Base-by-base conservation (phyloP, 2,329 filamentous ascomycete genomes). In the Corniculantispora saksenae region DNA sequence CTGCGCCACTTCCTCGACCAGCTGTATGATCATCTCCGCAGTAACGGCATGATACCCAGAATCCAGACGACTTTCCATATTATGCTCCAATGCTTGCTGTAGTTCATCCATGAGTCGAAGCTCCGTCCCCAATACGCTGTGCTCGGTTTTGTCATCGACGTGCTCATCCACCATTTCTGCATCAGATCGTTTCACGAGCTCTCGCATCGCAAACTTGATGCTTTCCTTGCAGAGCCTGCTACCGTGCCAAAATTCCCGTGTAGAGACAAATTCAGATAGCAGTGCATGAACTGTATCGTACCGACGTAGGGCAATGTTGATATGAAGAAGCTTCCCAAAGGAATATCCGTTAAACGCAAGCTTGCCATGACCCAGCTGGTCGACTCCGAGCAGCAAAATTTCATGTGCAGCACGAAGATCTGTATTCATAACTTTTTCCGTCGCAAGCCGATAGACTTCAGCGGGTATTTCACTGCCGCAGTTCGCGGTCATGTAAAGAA, bases 131-230 rank as follows among this genome's bases (percentile, higher is more conserved):
- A 29, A 19, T 23, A 38, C 12, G 13, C 48, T 12, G 19, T 48
- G 23, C 4, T 13, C 35, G 12, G 35, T 48, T 19, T 58, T 47
- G n/a, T 57, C 64, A 19, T 56, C 35, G 13, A 55, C 51, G 21
- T 61, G 66, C 15, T 68, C 55, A 19, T 65, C 69, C 5, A 69
- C 63, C 6, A 21, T n/a, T 7, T 23, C 25, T 17, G 58, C 47
- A n/a, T n/a, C n/a, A 17, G 68, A 69, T 21, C 75, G 73, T 62
- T 68, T 69, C 23, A 73, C 73, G 35, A 74, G 67, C 21, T 71
- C 70, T 68, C 78, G 77, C 71, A 78, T 78, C 10, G 76, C 76
- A 27, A 74, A 69, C 66, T 78, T 79, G 69, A 79, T 70, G n/a
- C 72, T 76, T 64, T 77, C 73, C 61, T 78, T 78, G 68, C 77